These are phyloP conservation scores for Pseudopediastrum boryanum DNA, from an alignment of 139 green algal species.

Conservation along the genomic window DNA sequence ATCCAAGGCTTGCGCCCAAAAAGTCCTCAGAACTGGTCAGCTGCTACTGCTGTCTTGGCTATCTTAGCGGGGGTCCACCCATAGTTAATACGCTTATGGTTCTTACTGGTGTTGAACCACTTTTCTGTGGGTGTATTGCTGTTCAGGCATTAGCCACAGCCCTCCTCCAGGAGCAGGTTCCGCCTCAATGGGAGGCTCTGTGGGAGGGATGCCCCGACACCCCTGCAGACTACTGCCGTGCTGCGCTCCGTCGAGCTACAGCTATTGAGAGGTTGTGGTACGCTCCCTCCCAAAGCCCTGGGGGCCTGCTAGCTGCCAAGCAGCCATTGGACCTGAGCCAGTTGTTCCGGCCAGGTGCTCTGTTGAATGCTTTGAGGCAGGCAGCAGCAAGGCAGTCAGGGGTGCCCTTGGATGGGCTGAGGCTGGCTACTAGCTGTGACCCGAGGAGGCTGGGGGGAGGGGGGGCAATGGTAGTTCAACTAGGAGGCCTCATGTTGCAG, in stretches of 20 bases:
- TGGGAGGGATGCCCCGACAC: constrained; percentile 68
- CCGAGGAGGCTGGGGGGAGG: constrained; percentile 20
- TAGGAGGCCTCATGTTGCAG: constrained; percentile 55
- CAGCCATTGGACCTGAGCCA: constrained; percentile 53
- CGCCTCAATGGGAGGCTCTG: constrained; percentile 57
- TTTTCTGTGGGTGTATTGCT: constrained; percentile 2
- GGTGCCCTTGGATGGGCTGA: constrained; percentile 63
- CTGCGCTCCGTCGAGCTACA: constrained; percentile 46
- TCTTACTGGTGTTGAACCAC: not conserved
- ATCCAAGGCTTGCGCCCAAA: not conserved
- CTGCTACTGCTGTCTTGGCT: not conserved
- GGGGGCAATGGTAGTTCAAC: constrained; percentile 17
- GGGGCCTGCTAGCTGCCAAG: constrained; percentile 22
- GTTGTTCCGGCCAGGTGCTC: constrained; percentile 67
- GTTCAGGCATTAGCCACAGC: constrained; percentile 41
- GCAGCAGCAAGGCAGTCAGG: constrained; percentile 50
- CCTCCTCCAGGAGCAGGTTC: constrained; percentile 64
- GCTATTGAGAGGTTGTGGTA: constrained; percentile 54
- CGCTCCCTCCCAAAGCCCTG: constrained; percentile 7
- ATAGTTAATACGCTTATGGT: not conserved
- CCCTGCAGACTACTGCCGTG: constrained; percentile 62
- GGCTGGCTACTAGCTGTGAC: constrained; percentile 68
- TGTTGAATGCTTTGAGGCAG: constrained; percentile 81
- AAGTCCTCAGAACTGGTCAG: not conserved
- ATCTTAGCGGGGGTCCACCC: not conserved